phyloP scores from a whole-genome alignment of 208 protist genomes.

The Porcisia deanei region DNA sequence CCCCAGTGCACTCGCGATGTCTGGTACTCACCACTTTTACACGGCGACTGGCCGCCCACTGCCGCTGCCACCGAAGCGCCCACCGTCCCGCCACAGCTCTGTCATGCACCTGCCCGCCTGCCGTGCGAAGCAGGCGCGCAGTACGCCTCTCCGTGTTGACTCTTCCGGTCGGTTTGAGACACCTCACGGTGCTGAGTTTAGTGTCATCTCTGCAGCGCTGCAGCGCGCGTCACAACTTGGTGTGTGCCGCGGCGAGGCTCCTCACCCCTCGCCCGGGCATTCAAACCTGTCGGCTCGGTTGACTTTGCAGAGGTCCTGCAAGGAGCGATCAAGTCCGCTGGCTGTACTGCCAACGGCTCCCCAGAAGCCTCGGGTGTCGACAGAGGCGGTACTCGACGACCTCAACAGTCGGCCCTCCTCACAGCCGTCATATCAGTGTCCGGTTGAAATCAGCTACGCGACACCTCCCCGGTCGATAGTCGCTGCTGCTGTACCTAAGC shows the following conservation, averaged over 20 bases:
- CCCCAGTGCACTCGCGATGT: slow-evolving; percentile 32
- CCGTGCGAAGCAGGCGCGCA: slow-evolving; percentile 36
- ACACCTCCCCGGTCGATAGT: background rate
- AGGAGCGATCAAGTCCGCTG: background rate
- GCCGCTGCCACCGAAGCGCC: slow-evolving; percentile 55
- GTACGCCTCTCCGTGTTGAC: slow-evolving; percentile 10
- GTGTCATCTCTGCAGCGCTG: slow-evolving; percentile 10
- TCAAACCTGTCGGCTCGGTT: background rate
- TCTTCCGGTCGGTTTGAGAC: slow-evolving; percentile 10
- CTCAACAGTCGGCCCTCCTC: background rate
- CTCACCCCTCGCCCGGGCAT: background rate
- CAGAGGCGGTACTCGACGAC: background rate
- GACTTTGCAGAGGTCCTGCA: slow-evolving; percentile 4
- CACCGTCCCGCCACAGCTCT: slow-evolving; percentile 49
- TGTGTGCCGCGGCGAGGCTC: slow-evolving; percentile 9
- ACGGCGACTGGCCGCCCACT: slow-evolving; percentile 49
- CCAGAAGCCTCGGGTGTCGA: background rate
- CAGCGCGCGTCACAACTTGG: slow-evolving; percentile 28
- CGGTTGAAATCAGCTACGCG: background rate
- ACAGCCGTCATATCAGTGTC: background rate
- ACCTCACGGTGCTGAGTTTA: slow-evolving; percentile 17
- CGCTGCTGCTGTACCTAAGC: background rate
- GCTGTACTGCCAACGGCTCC: background rate
- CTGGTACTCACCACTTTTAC: slow-evolving; percentile 42
- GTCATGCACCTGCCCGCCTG: slow-evolving; percentile 59